Conservation (phyloP, 495 filamentous ascomycete species). For the Aspergillus taichungensis region DNA sequence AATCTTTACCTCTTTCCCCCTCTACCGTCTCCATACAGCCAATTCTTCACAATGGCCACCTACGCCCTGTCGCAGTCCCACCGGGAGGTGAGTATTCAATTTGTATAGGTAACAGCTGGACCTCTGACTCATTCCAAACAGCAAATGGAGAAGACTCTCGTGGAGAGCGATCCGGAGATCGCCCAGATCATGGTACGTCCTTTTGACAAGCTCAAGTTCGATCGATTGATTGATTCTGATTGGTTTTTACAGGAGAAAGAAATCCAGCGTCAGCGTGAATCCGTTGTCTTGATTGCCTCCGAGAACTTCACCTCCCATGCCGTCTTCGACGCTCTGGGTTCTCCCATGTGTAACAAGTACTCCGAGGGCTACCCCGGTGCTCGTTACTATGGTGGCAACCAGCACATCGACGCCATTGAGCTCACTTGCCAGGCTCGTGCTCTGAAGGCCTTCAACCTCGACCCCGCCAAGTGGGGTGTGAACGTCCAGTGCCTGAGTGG, state of each 20-base stretch:
- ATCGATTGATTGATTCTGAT: neutral
- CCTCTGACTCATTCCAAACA: slow-evolving; percentile 48
- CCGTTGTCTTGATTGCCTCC: slow-evolving; percentile 96
- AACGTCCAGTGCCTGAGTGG: slow-evolving; percentile 95
- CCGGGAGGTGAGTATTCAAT: slow-evolving; percentile 60
- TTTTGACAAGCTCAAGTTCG: slow-evolving; percentile 31
- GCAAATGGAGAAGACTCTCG: slow-evolving; percentile 84
- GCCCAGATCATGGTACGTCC: slow-evolving; percentile 85
- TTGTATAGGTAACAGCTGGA: slow-evolving; percentile 1
- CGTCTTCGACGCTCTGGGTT: slow-evolving; percentile 91
- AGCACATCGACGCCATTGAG: slow-evolving; percentile 97
- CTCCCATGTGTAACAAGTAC: slow-evolving; percentile 99
- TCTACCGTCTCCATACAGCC: too few species aligned
- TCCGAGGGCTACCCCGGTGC: slow-evolving; percentile 97
- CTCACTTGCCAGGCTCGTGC: slow-evolving; percentile 92
- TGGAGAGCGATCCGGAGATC: slow-evolving; percentile 83
- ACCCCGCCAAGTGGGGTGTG: slow-evolving; percentile 90
- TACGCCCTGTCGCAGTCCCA: slow-evolving; percentile 88
- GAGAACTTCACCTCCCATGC: slow-evolving; percentile 99
- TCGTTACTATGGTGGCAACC: slow-evolving; percentile 97
- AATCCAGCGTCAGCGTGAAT: slow-evolving; percentile 95
- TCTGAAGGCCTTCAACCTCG: slow-evolving; percentile 81
- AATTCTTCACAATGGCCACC: slow-evolving; percentile 41
- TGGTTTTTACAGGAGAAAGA: slow-evolving; percentile 62
- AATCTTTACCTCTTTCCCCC: slow-evolving; percentile 4